A percentile compares a stretch with the other conserved stretches of the same genome.
Evolutionary conservation across 495 filamentous ascomycete species (phyloP).

Genomic region (Aspergillus sclerotiicarbonarius): DNA sequence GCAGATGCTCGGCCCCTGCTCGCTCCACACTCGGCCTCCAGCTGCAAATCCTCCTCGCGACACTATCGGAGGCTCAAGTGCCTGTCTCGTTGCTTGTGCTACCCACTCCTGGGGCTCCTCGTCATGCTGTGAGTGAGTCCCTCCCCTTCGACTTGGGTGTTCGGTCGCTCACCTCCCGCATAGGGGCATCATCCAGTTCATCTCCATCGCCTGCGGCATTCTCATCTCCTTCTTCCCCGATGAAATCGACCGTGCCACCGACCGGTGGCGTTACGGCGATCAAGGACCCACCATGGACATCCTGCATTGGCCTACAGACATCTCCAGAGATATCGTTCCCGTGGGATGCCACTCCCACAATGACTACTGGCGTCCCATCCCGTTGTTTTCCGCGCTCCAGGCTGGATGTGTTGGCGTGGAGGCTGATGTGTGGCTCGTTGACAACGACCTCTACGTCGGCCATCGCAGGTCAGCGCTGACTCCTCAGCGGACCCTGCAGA

Average conservation of each 20-base stretch:
- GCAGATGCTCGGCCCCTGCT: background rate
- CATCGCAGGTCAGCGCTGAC: slow-evolving; percentile 49
- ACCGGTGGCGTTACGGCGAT: slow-evolving; percentile 49
- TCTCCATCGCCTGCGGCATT: slow-evolving; percentile 51
- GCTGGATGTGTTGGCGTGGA: slow-evolving; percentile 69
- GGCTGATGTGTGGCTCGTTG: slow-evolving; percentile 83
- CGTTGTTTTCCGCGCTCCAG: slow-evolving; percentile 65
- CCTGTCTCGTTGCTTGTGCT: slow-evolving; percentile 22
- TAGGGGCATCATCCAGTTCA: slow-evolving; percentile 48
- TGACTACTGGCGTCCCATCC: slow-evolving; percentile 80
- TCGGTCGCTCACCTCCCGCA: background rate
- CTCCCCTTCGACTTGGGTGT: background rate
- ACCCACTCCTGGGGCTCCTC: slow-evolving; percentile 26
- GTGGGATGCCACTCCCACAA: slow-evolving; percentile 77
- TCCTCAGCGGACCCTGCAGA: slow-evolving; percentile 48
- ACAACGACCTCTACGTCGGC: slow-evolving; percentile 63
- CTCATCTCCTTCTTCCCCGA: slow-evolving; percentile 55
- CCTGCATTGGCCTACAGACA: slow-evolving; percentile 70
- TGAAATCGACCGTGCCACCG: slow-evolving; percentile 48
- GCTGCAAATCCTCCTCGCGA: background rate
- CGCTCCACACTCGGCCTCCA: background rate
- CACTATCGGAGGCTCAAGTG: slow-evolving; percentile 4
- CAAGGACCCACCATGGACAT: slow-evolving; percentile 41
- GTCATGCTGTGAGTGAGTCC: slow-evolving; percentile 37
- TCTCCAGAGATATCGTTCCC: slow-evolving; percentile 67